Base-by-base conservation (phyloP, 805 yeast species). In the Myxozyma neotropica region DNA sequence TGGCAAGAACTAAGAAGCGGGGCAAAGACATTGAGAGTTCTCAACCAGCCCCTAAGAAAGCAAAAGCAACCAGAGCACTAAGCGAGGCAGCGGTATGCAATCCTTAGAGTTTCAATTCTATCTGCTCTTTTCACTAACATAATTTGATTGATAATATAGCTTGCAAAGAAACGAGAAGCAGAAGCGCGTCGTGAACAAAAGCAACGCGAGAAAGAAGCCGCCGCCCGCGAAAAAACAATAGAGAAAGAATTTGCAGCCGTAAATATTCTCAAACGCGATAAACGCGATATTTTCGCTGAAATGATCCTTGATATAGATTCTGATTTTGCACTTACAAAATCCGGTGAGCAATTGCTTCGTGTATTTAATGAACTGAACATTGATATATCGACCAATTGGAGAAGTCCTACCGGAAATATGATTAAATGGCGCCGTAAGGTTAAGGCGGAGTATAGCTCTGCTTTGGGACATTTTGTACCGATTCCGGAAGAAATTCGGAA, bases 261-360 rank as follows among this genome's bases (percentile, higher is more conserved):
- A 10, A 64, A 64, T 47, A 53, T 45, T 36, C 50, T 64, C 21
- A 52, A 45, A 35, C 42, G 36, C 5, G 47, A 59, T 12, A 58
- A 48, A 42, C 46, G 43, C 17, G 63, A 57, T 2, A 45, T 55
- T 7, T 50, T 54, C 29, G 48, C 58, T 5, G 67, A 64, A 29
- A 63, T 64, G 62, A 64, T 64, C 24, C 59, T 59, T n/a, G 64
- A 63, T 43, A 40, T 58, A n/a, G 64, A 56, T 44, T 26, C 47
- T n/a, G 53, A 47, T n/a, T 50, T 55, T 42, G 48, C 58, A 21
- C 19, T 23, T 24, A 48, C 50, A 19, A 42, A 23, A 3, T 26
- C 52, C 15, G 67, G 67, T 19, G 43, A 52, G 48, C 48, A 53
- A 8, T 15, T 64, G 17, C 27, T 4, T 15, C 39, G 29, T 3